Evolutionary conservation across 2,329 filamentous ascomycete species (phyloP).

Genomic region (Diplodia intermedia): DNA sequence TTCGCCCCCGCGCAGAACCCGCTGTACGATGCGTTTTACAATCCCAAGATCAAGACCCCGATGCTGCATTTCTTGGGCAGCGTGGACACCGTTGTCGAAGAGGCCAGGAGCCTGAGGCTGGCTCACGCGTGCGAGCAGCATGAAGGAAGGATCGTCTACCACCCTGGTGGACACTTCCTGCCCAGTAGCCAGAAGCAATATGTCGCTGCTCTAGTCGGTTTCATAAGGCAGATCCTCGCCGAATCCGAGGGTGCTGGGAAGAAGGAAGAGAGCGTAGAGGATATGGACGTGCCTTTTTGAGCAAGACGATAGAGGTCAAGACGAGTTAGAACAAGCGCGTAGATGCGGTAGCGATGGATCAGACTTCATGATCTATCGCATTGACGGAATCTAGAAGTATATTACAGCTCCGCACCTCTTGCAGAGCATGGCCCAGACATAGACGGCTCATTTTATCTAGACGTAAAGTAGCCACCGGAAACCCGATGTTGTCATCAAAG

Average conservation of each 20-base stretch:
- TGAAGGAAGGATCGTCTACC: conserved; percentile 65
- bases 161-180: conserved; percentile 90
- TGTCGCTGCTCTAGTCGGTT: conserved; percentile 75
- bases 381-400: conserved; percentile 33
- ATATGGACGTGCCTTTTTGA: conserved; percentile 73
- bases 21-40: conserved; percentile 72
- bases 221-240: conserved; percentile 65
- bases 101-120: conserved; percentile 71
- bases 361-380: conserved; percentile 11
- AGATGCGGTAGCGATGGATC: not conserved
- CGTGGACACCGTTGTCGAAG: conserved; percentile 87
- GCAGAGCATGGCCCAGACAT: conserved; percentile 19
- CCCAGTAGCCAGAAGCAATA: conserved; percentile 80
- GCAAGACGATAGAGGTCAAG: not conserved
- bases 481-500: conserved; percentile 20
- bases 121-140: conserved; percentile 67
- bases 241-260: conserved; percentile 46
- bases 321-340: not conserved
- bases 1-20: conserved; percentile 70
- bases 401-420: conserved; percentile 27
- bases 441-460: conserved; percentile 23
- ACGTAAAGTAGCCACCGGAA: conserved; percentile 28
- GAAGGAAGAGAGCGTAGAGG: conserved; percentile 65
- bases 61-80: conserved; percentile 82
- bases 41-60: conserved; percentile 77